Evolutionary conservation across 768 basidiomycete genomes (phyloP), one percentile per base, ranked within the genome.

Genomic region (Pleurotus sapidus): DNA sequence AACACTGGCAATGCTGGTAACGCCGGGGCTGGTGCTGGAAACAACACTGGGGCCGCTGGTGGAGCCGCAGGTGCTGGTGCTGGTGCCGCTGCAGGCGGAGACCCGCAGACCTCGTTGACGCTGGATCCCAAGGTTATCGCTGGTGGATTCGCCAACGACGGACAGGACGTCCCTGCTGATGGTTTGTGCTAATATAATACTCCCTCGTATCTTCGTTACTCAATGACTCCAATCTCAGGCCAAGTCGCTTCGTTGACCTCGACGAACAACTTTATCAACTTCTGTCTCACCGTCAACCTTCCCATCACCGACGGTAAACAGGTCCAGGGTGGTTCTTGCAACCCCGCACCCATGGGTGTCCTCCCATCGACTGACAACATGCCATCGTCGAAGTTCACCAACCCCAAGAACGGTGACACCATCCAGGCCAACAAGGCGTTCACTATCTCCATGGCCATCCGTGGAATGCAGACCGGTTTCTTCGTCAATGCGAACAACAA

Each of bases 211-310:
- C n/a, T n/a, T n/a, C n/a, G n/a, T n/a, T n/a, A n/a, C n/a, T n/a
- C n/a, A n/a, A n/a, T n/a, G n/a, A n/a, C n/a, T n/a, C n/a, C n/a
- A n/a, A 12, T 20, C 14, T 34, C 75, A 54, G 84, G 82, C 25
- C 77, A 86, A 68, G 77, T 78, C 20, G 72, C 83, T 12, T 86
- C 84, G 5, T 69, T 83, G 5, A 85, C 81, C 0, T 86, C 86
- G n/a, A 69, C 68, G 46, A 86, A 90, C 73, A 90, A 90, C 75
- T 91, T 86, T 68, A 87, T 88, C 72, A 87, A 87, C 72, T 86
- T 75, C 67, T 88, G 87, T 62, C 68, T 73, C 5, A 80, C 78
- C 14, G 64, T 76, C 3, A 63, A 75, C 51, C 67, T 79, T 49
- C 77, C 83, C 3, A 74, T 87, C 58, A 88, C 88, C 45, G 81